A percentile compares a stretch with the other conserved stretches of the same genome.
Conservation (phyloP, 23 red algal genomes). For the Gracilaria caudata region DNA sequence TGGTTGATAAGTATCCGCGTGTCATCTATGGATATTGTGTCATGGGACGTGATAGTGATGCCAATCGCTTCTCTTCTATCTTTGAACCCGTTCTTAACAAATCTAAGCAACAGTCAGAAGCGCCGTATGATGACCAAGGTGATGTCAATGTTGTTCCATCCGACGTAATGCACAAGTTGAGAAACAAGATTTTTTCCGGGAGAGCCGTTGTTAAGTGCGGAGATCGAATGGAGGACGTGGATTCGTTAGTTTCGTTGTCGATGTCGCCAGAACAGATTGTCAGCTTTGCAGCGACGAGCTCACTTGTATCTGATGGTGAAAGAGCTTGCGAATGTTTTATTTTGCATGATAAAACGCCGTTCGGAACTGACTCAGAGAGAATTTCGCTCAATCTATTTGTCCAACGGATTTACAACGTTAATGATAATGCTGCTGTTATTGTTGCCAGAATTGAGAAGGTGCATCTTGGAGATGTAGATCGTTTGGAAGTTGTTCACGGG, state of each 20-base stretch:
- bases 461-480: not conserved
- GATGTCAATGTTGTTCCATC: not conserved
- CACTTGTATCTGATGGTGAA: not conserved
- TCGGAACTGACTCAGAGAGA: not conserved
- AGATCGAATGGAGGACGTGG: not conserved
- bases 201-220: not conserved
- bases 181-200: not conserved
- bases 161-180: not conserved
- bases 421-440: not conserved
- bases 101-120: not conserved
- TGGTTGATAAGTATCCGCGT: constrained; percentile 9
- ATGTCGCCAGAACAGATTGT: constrained; percentile 24
- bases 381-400: not conserved
- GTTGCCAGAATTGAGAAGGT: not conserved
- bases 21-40: constrained; percentile 47
- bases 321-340: not conserved
- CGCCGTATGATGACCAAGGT: not conserved
- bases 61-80: not conserved
- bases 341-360: not conserved
- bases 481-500: not conserved
- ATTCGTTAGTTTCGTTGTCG: constrained; percentile 28
- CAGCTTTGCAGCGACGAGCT: not conserved
- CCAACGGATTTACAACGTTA: not conserved
- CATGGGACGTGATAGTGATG: constrained; percentile 1
- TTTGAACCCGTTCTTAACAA: not conserved